Percentiles rank a stretch among this genome's conserved stretches.
Conservation (phyloP, 495 filamentous ascomycete species). For the Lasiosphaeriaceae sp. region DNA sequence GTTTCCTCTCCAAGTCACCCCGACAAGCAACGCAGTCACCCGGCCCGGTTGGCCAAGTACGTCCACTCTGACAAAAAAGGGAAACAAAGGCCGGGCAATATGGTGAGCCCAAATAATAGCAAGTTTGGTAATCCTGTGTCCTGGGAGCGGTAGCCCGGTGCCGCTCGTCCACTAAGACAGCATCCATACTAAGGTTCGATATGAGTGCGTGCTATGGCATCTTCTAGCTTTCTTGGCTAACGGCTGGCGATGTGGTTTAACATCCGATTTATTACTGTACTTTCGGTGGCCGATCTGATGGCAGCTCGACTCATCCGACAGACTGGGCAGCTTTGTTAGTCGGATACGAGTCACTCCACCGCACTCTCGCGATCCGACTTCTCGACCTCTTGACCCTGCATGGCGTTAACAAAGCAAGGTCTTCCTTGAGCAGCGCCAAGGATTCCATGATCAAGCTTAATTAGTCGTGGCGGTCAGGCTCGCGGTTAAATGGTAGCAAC, state of each 20-base stretch:
- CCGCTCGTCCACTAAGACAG: background rate
- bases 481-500: conserved; percentile 24
- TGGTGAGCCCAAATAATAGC: conserved; percentile 17
- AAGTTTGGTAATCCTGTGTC: background rate
- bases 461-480: conserved; percentile 14
- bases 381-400: background rate
- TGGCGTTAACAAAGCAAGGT: conserved; percentile 2
- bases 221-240: background rate
- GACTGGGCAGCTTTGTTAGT: background rate
- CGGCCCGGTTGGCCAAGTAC: no score
- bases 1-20: no score
- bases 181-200: background rate
- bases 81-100: background rate
- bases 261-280: conserved; percentile 11
- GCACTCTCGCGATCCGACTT: background rate
- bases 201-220: conserved; percentile 1
- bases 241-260: conserved; percentile 7
- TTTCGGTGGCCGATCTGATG: conserved; percentile 4
- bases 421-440: conserved; percentile 3
- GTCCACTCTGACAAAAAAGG: background rate
- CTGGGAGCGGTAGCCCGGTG: conserved; percentile 4
- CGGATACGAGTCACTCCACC: background rate
- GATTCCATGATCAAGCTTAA: conserved; percentile 7
- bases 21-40: no score
- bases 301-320: conserved; percentile 5